A percentile compares a stretch with the other conserved stretches of the same genome.
Evolutionary conservation across 2,329 filamentous ascomycete genomes (phyloP).

Genomic region (Cladophialophora exuberans): DNA sequence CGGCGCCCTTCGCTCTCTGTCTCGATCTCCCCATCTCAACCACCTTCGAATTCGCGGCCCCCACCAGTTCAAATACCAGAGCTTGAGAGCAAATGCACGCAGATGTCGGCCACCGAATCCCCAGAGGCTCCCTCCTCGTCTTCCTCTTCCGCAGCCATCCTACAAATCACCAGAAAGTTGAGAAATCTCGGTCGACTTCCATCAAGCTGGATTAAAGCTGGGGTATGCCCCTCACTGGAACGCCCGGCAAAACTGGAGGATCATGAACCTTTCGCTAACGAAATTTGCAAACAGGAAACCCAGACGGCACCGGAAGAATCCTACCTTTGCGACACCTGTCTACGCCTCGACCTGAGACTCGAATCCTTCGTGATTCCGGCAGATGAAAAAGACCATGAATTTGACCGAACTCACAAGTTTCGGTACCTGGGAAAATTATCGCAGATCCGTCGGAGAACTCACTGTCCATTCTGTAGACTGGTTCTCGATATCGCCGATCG

Average conservation of each 20-base stretch:
- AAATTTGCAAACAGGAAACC: slow-evolving; percentile 11
- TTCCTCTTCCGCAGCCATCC: slow-evolving; percentile 19
- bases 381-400: slow-evolving; percentile 18
- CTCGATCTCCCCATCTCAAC: slow-evolving; percentile 13
- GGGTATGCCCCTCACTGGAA: slow-evolving; percentile 5
- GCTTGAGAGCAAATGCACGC: slow-evolving; percentile 18
- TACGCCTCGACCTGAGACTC: slow-evolving; percentile 28
- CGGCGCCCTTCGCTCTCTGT: slow-evolving; percentile 5
- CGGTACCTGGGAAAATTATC: slow-evolving; percentile 31
- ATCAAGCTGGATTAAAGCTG: slow-evolving; percentile 27
- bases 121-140: slow-evolving; percentile 15
- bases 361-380: slow-evolving; percentile 30
- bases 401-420: slow-evolving; percentile 26
- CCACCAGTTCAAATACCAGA: slow-evolving; percentile 2
- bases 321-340: slow-evolving; percentile 32
- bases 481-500: slow-evolving; percentile 33
- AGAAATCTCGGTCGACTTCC: slow-evolving; percentile 28
- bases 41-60: slow-evolving; percentile 12
- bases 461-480: slow-evolving; percentile 34
- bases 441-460: slow-evolving; percentile 26
- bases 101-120: slow-evolving; percentile 29
- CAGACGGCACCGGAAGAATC: slow-evolving; percentile 26
- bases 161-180: slow-evolving; percentile 29
- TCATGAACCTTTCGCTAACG: slow-evolving; percentile 9
- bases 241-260: neutral